Base-by-base conservation (phyloP, 1,284 basidiomycete species). In the Laetiporus sulphureus region DNA sequence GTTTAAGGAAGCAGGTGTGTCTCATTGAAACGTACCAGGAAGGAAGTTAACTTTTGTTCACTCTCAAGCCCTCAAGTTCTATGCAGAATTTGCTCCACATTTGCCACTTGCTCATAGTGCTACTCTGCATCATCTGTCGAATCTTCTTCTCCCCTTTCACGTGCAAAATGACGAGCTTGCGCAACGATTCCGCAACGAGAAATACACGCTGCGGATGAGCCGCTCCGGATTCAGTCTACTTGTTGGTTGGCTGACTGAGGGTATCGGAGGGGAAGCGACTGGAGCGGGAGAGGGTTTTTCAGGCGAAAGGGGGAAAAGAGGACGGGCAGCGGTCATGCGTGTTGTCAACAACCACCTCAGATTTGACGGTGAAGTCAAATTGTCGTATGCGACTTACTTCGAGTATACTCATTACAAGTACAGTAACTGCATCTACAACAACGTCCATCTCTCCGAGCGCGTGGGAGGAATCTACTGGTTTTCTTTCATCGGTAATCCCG, bases 191-290 rank as follows among this genome's bases (percentile, higher is more conserved):
- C 72, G 91, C 24, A 80, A 83, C 40, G 92, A 97, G 61, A 90
- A 93, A 60, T 99, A 97, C 63, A 79, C 83, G 24, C 73, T 98
- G 45, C 80, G 83, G 29, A 89, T 99, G 79, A 92, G 89, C 48
- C 80, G 90, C 32, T 94, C 92, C 33, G 89, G 93, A 1, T 95
- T 97, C 59, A 80, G 86, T 30, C 77, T 99, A 5, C 72, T 99
- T 8, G 75, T 98, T 6, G 94, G 94, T 27, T 99, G 96, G 96
- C 67, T 99, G 41, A 96, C 90, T 15, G 91, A 93, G 59, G 91
- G 91, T 24, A 70, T 83, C n/a, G 88, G 87, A 22, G 87, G 91
- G 22, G 91, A 94, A 56, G 82, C 84, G 1, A 68, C 83, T 21
- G 86, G 93, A 22, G 75, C 80, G 45, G 86, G 89, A 7, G 81